These are phyloP conservation scores for Neofusicoccum cordaticola DNA, from an alignment of 2,329 filamentous ascomycete species.

Conservation along the genomic window DNA sequence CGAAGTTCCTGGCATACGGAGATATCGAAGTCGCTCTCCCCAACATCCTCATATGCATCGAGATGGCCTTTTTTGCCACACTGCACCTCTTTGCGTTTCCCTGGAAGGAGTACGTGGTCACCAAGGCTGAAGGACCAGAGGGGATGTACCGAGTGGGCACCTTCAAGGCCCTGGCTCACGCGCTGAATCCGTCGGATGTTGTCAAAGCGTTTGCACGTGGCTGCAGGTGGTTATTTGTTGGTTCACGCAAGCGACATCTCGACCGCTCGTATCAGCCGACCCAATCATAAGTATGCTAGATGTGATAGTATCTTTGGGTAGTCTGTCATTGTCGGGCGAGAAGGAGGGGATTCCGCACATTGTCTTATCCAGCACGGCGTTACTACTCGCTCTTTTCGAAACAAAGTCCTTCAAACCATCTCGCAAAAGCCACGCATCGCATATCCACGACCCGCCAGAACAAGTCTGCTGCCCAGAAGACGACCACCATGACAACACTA, in stretches of 20 bases:
- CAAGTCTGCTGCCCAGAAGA: background rate
- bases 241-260: constrained; percentile 56
- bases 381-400: background rate
- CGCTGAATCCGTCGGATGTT: constrained; percentile 79
- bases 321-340: too few relatives aligned
- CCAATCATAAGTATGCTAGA: background rate
- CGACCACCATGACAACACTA: background rate
- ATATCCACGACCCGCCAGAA: background rate
- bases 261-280: constrained; percentile 39
- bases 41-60: constrained; percentile 71
- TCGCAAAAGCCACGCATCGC: background rate
- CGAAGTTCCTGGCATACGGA: constrained; percentile 61
- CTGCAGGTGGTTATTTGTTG: constrained; percentile 77
- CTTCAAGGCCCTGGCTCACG: constrained; percentile 63
- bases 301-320: too few relatives aligned
- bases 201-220: constrained; percentile 75
- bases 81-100: constrained; percentile 81
- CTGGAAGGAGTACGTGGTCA: constrained; percentile 64
- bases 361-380: too few relatives aligned
- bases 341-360: too few relatives aligned
- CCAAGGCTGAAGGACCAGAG: constrained; percentile 43
- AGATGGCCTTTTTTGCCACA: constrained; percentile 78
- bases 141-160: constrained; percentile 17
- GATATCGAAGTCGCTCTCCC: constrained; percentile 82
- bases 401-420: background rate